Conservation (phyloP, 208 protist genomes). For the Angomonas ambiguus region DNA sequence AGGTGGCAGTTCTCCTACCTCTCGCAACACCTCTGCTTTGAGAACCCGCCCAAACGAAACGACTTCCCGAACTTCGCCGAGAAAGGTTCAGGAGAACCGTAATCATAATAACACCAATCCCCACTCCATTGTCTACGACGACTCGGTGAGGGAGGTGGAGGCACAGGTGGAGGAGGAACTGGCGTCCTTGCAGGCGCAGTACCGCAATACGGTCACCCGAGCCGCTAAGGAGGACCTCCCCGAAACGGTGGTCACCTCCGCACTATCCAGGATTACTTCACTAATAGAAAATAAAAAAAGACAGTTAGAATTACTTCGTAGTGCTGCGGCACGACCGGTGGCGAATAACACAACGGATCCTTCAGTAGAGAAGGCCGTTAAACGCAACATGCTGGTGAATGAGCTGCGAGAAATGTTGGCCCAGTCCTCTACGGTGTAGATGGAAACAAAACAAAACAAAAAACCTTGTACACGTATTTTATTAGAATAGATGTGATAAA, state of each 20-base stretch:
- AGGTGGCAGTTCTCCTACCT: background rate
- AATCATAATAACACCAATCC: no score
- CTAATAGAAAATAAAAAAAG: conserved; percentile 78
- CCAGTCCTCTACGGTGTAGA: conserved; percentile 22
- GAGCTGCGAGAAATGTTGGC: conserved; percentile 67
- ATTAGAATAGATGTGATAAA: conserved; percentile 5
- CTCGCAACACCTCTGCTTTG: conserved; percentile 5
- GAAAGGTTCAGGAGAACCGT: no score
- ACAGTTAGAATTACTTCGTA: conserved; percentile 49
- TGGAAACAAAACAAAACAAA: background rate
- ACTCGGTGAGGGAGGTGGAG: conserved; percentile 55
- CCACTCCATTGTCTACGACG: background rate
- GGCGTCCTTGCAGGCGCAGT: conserved; percentile 58
- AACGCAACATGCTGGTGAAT: conserved; percentile 73
- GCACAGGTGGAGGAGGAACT: conserved; percentile 64
- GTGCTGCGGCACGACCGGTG: background rate
- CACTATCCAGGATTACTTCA: conserved; percentile 45
- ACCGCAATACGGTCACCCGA: conserved; percentile 60
- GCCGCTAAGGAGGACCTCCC: conserved; percentile 43
- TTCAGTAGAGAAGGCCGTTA: conserved; percentile 39
- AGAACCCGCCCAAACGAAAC: background rate
- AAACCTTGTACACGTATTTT: conserved; percentile 1
- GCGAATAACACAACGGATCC: background rate
- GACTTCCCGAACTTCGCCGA: background rate
- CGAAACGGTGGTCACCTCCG: conserved; percentile 44